These are phyloP conservation scores for Ceratocystis cubensis DNA, from an alignment of 2,329 filamentous ascomycete species.

Conservation along the genomic window DNA sequence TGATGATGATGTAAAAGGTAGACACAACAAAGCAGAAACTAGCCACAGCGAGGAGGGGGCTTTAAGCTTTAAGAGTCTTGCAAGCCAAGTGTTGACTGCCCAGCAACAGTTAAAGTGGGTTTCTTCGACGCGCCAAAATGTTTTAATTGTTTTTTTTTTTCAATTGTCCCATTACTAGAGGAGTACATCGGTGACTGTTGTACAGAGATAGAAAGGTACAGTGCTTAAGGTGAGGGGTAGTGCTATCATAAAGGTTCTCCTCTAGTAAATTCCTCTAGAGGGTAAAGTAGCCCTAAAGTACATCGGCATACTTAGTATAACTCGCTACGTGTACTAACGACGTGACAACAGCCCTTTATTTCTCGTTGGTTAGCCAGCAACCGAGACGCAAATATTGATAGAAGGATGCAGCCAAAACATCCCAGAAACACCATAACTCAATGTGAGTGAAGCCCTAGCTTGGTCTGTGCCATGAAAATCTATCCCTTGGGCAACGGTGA, in stretches of 20 bases:
- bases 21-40: neutral
- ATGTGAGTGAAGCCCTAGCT: neutral
- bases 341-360: neutral
- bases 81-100: neutral
- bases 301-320: neutral
- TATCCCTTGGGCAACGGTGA: neutral
- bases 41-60: constrained; percentile 2
- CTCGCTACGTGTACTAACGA: constrained; percentile 4
- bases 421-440: neutral
- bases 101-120: constrained; percentile 1
- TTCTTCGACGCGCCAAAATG: neutral
- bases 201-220: constrained; percentile 12
- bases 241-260: neutral
- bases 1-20: constrained; percentile 15
- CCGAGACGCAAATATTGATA: neutral
- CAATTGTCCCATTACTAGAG: neutral
- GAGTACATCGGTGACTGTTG: neutral
- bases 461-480: constrained; percentile 2
- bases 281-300: too few species aligned
- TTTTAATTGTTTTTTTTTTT: neutral
- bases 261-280: neutral
- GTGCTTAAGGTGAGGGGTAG: neutral
- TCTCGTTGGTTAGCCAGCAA: neutral
- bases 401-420: neutral
- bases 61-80: neutral